Evolutionary conservation across 2,329 filamentous ascomycete species (phyloP), one percentile per base, ranked within the genome.

Genomic region (Fonsecaea multimorphosa): DNA sequence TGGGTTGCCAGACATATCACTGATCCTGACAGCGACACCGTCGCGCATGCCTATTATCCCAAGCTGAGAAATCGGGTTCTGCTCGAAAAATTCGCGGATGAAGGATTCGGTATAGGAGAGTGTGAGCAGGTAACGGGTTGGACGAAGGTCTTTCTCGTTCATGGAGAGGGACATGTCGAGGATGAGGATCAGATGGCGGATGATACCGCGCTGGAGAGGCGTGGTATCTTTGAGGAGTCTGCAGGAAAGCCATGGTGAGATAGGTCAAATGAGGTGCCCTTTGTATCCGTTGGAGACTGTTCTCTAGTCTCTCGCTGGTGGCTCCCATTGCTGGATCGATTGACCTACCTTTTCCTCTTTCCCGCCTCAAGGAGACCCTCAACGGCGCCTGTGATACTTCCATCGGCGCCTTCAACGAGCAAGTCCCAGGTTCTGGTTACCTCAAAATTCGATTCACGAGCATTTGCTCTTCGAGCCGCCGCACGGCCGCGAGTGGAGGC

Each of bases 41-140:
- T 98, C 95, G 68, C 91, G 87, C 91, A 98, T 97, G 58, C 91
- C 94, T 44, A 99, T 83, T 32, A 99, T 90, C 27, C 91, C 93
- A 63, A 99, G 86, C 79, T 99, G 95, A 9, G 93, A 96, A 71
- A 99, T 98, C 11, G 95, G 95, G 74, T 99, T 99, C 79, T 99
- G 95, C 79, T 98, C 95, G 76, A 98, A 99, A 80, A 92, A 99
- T 77, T 97, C 94, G 65, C 89, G 86, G 56, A 98, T 90, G 78
- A 98, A 99, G 64, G 93, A 90, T 69, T 90, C 87, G 16, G 93
- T 90, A 78, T 93, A 96, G 69, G 89, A 89, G 74, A 97, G 84
- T 59, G 89, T 90, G 34, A 97, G 85, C 40, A 93, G 85, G 78
- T 94, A 93, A 66, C 94, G 87, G 51, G 89, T 97, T 5, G 95